Conservation (phyloP, 2,329 filamentous ascomycete genomes). For the Pezicula carpinea region DNA sequence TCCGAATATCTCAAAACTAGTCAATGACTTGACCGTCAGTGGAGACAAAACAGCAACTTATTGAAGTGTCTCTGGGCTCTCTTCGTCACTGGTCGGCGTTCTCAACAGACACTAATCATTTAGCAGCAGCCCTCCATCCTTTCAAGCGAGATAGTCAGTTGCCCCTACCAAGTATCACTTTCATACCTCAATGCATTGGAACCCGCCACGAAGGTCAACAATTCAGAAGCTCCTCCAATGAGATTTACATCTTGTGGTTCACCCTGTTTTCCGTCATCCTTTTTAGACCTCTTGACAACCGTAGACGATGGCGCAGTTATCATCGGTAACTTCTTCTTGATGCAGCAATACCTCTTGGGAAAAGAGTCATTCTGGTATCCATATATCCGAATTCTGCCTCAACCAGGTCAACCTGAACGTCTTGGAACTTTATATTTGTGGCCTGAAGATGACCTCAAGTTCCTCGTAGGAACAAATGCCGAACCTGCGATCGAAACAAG, state of each 20-base stretch:
- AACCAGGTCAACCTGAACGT: slow-evolving; percentile 44
- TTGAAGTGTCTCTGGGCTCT: no score
- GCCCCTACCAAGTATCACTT: slow-evolving; percentile 48
- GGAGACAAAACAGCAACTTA: no score
- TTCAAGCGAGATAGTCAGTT: slow-evolving; percentile 38
- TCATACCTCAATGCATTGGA: slow-evolving; percentile 54
- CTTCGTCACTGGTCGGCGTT: no score
- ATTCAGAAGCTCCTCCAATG: slow-evolving; percentile 38
- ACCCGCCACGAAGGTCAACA: slow-evolving; percentile 30
- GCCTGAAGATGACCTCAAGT: slow-evolving; percentile 52
- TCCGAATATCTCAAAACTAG: no score
- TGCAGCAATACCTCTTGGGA: slow-evolving; percentile 60
- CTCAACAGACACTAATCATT: no score
- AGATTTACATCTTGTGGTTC: slow-evolving; percentile 17
- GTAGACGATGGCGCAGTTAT: slow-evolving; percentile 43
- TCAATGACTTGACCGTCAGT: no score
- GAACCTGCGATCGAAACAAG: slow-evolving; percentile 21
- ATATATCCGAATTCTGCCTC: slow-evolving; percentile 63
- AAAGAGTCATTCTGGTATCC: slow-evolving; percentile 60
- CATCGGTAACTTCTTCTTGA: slow-evolving; percentile 62
- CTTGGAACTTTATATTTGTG: slow-evolving; percentile 62
- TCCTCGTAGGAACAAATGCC: slow-evolving; percentile 35
- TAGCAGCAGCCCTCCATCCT: no score
- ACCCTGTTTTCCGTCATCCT: slow-evolving; percentile 40
- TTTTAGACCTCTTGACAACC: slow-evolving; percentile 43